Conservation (phyloP, 2,329 filamentous ascomycete species). For the Lecanicillium sp. region DNA sequence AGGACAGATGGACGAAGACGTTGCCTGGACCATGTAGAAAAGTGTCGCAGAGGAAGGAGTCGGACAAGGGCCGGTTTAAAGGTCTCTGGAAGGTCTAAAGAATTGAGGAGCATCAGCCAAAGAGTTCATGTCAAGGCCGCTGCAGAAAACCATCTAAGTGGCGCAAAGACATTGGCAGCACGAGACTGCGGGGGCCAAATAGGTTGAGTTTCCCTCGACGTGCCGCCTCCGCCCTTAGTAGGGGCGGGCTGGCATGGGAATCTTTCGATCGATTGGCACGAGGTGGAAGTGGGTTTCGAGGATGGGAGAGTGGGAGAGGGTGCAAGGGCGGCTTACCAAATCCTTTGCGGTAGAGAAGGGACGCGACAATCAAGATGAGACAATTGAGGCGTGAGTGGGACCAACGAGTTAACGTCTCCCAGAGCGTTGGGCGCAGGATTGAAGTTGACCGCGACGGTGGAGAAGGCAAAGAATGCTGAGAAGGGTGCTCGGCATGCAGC, state of each 20-base stretch:
- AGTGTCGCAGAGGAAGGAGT: conserved; percentile 33
- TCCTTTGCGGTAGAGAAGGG: conserved; percentile 35
- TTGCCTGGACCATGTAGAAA: conserved; percentile 39
- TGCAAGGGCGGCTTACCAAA: conserved; percentile 44
- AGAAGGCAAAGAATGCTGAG: conserved; percentile 31
- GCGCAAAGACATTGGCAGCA: conserved; percentile 17
- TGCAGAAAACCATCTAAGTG: conserved; percentile 20
- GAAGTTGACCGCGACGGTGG: conserved; percentile 38
- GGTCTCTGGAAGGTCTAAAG: conserved; percentile 39
- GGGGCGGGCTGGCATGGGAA: conserved; percentile 24
- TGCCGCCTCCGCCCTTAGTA: conserved; percentile 25
- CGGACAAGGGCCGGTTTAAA: conserved; percentile 42
- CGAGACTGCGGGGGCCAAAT: conserved; percentile 14
- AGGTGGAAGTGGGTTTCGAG: conserved; percentile 15
- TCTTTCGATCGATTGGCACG: conserved; percentile 20
- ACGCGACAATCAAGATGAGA: conserved; percentile 41
- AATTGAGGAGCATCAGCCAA: conserved; percentile 26
- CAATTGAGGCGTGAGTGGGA: conserved; percentile 47
- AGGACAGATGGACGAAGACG: conserved; percentile 48
- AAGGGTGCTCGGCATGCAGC: conserved; percentile 32
- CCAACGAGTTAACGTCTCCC: conserved; percentile 62
- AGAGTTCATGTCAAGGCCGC: conserved; percentile 1
- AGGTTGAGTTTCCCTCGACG: conserved; percentile 16
- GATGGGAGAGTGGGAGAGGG: conserved; percentile 20
- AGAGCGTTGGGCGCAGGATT: conserved; percentile 40